Conservation (phyloP, 2,329 filamentous ascomycete genomes). For the Fusarium poae region DNA sequence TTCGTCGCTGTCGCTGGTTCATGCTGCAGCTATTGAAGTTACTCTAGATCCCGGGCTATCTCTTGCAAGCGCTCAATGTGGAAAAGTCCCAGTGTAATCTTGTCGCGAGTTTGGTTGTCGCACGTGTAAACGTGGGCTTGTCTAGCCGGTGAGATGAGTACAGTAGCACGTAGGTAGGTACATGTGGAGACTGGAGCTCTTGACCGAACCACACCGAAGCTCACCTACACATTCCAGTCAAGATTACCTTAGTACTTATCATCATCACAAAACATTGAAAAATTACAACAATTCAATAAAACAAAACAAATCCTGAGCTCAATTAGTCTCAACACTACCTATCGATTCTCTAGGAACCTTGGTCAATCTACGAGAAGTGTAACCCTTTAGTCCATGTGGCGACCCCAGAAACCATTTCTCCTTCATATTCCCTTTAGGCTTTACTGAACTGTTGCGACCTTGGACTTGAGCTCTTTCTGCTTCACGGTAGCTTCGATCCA, state of each 20-base stretch:
- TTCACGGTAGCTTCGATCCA: constrained; percentile 67
- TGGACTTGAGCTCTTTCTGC: constrained; percentile 65
- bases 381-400: background rate
- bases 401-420: background rate
- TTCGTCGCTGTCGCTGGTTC: constrained; percentile 31
- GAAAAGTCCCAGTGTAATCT: background rate
- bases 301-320: background rate
- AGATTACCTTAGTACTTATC: background rate
- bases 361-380: background rate
- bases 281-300: background rate
- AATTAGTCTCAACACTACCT: background rate
- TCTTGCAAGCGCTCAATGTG: background rate
- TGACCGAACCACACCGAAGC: constrained; percentile 45
- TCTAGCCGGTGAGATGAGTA: constrained; percentile 19
- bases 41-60: accelerated
- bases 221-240: constrained; percentile 23
- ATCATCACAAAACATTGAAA: background rate
- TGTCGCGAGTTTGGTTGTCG: constrained; percentile 24
- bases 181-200: constrained; percentile 44
- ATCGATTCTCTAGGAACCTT: background rate
- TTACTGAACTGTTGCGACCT: constrained; percentile 64
- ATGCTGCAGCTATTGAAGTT: constrained; percentile 35
- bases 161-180: constrained; percentile 18
- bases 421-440: background rate
- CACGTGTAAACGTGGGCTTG: constrained; percentile 43